A percentile compares a stretch with the other conserved stretches of the same genome.
Evolutionary conservation across 257 asterid species (phyloP).

Genomic region (Echites panduratus): DNA sequence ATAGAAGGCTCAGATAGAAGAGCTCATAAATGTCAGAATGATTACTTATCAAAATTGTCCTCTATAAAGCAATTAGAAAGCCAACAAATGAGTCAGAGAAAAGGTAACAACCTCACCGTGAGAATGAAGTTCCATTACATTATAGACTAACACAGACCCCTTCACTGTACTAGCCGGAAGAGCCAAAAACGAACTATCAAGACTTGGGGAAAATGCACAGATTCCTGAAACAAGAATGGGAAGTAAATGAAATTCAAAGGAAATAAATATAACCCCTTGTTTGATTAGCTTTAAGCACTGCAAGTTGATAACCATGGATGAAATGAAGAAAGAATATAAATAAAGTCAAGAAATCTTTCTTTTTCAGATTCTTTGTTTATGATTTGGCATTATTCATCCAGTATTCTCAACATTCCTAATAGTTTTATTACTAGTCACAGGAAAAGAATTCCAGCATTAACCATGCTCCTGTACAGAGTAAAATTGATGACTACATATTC

Average conservation of each 20-base stretch:
- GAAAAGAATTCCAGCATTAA: neutral
- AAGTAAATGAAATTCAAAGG: conserved; percentile 1
- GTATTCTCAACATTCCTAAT: neutral
- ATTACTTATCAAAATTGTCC: neutral
- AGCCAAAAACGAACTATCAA: conserved; percentile 81
- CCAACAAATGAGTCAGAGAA: neutral
- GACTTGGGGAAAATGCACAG: conserved; percentile 74
- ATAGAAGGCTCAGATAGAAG: neutral
- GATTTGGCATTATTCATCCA: neutral
- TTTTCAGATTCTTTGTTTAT: neutral
- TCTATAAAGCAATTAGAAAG: neutral
- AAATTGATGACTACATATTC: neutral
- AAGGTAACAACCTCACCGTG: conserved; percentile 66
- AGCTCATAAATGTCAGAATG: neutral
- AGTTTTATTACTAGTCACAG: neutral
- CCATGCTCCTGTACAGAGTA: neutral
- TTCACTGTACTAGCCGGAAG: conserved; percentile 75
- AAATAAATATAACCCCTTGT: neutral
- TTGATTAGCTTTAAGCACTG: neutral
- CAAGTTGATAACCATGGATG: neutral
- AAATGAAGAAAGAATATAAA: neutral
- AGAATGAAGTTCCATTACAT: conserved; percentile 68
- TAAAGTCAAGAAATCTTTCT: too few relatives aligned
- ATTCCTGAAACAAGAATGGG: conserved; percentile 50
- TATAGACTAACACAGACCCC: conserved; percentile 83